Conservation (phyloP, 225 moss, liverwort and hornwort genomes). For the Sphagnum contortum region DNA sequence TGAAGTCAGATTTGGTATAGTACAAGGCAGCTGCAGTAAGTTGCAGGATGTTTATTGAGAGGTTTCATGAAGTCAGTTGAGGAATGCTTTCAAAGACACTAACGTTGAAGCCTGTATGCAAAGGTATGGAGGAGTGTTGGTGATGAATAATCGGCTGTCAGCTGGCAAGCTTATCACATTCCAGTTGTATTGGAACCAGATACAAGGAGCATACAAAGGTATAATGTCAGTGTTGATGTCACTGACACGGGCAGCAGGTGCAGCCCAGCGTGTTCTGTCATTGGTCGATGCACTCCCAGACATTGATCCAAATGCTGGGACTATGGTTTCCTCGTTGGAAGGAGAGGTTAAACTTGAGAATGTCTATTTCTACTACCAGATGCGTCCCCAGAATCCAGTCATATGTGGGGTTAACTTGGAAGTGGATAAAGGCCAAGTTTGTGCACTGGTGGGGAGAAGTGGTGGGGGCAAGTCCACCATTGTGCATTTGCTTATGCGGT, state of each 20-base stretch:
- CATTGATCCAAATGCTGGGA: conserved; percentile 91
- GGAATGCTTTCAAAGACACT: too few species aligned
- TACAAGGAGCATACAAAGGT: conserved; percentile 85
- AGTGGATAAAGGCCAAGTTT: conserved; percentile 74
- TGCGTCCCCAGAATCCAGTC: conserved; percentile 94
- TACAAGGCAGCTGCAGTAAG: too few species aligned
- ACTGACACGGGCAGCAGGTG: conserved; percentile 92
- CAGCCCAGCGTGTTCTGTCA: conserved; percentile 95
- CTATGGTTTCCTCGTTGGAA: conserved; percentile 59
- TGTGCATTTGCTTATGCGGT: conserved; percentile 96
- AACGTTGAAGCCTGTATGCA: too few species aligned
- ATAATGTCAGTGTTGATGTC: conserved; percentile 99
- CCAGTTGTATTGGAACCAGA: conserved; percentile 96
- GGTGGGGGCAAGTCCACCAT: conserved; percentile 98
- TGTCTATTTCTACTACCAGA: conserved; percentile 77
- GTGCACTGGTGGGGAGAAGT: conserved; percentile 93
- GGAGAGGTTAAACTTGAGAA: conserved; percentile 81
- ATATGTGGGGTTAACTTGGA: conserved; percentile 70
- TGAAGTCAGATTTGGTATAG: too few species aligned
- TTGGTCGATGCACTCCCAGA: conserved; percentile 96
- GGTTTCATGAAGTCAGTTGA: too few species aligned
- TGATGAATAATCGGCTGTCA: conserved; percentile 86
- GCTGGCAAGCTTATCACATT: conserved; percentile 94
- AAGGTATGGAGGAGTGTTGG: conserved; percentile 86
- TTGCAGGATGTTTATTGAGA: too few species aligned